Evolutionary conservation across 1,284 basidiomycete genomes (phyloP).

Genomic region (Rhodofomes roseus): DNA sequence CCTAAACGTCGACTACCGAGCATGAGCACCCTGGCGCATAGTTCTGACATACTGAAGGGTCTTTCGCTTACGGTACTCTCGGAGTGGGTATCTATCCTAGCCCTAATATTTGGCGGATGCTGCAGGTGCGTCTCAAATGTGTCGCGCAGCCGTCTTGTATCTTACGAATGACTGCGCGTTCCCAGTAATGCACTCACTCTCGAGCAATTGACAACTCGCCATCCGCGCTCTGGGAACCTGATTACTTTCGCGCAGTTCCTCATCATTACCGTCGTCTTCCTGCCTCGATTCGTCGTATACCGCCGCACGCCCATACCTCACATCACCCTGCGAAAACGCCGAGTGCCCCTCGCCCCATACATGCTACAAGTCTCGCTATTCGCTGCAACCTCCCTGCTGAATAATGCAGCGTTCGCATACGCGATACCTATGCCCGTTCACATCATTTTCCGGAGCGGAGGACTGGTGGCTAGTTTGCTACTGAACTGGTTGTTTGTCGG

Average conservation of each 20-base stretch:
- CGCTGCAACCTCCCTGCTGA: slow-evolving; percentile 78
- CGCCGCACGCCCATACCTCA: slow-evolving; percentile 30
- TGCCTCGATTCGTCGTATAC: slow-evolving; percentile 52
- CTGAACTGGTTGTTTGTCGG: slow-evolving; percentile 64
- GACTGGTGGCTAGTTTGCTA: slow-evolving; percentile 78
- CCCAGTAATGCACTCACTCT: slow-evolving; percentile 68
- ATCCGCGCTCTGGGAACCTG: slow-evolving; percentile 69
- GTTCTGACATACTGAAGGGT: slow-evolving; percentile 10
- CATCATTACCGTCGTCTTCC: slow-evolving; percentile 65
- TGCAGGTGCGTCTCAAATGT: slow-evolving; percentile 44
- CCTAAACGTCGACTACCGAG: no score
- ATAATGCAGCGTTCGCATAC: slow-evolving; percentile 89
- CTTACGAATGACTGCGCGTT: slow-evolving; percentile 17
- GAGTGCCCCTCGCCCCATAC: slow-evolving; percentile 76
- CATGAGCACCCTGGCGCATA: no score
- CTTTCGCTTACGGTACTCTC: slow-evolving; percentile 21
- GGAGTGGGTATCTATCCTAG: slow-evolving; percentile 44
- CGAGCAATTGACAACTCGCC: slow-evolving; percentile 60
- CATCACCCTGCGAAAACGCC: slow-evolving; percentile 45
- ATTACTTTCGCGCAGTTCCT: slow-evolving; percentile 86
- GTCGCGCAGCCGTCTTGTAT: slow-evolving; percentile 18
- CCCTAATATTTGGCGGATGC: slow-evolving; percentile 54
- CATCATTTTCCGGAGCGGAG: slow-evolving; percentile 92
- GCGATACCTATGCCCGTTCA: slow-evolving; percentile 89
- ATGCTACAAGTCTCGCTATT: slow-evolving; percentile 82